Evolutionary conservation across 2,329 filamentous ascomycete species (phyloP), one percentile per base, ranked within the genome.

Genomic region (Trichoderma citrinoviride): DNA sequence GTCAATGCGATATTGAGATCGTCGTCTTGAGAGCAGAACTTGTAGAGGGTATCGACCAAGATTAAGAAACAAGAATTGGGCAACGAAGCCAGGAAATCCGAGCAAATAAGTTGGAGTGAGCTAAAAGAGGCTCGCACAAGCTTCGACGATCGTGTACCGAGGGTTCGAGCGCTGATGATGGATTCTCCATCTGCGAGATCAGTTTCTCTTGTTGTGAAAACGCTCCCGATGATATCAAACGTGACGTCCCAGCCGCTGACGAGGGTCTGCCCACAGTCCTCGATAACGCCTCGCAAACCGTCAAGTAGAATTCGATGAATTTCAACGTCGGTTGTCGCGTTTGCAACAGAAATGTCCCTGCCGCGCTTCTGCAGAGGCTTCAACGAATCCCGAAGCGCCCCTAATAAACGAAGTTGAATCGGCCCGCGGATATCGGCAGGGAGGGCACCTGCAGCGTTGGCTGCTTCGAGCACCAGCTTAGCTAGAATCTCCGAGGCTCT

Each of bases 1-100:
- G 95, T 98, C 27, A 99, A 81, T 0, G 94, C 94, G 72, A 98
- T 96, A 70, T 99, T 99, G 43, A 99, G 83, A 73, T 99, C 95
- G 69, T 96, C 91, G 68, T 89, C 85, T 75, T 99, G 95, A 0
- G 88, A 90, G 70, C 92, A 93, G 76, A 98, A 99, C 68, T 90
- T 89, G 72, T 92, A 92, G 23, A 99, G 84, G 12, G 93, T 92
- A 78, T 96, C 90, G 67, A 98, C 88, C 17, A 99, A 84, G 65
- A 89, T 86, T 66, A 88, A 83, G 76, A 90, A 91, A 79, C 85
- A 97, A 56, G 81, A 85, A 74, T 86, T 87, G 52, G 86, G 90
- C 64, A 88, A 83, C 7, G 90, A 87, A 15, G 88, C 83, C 40
- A 99, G 79, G 72, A 99, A 99, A 76, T 99, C 95, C 0, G 95